Evolutionary conservation across 2,329 filamentous ascomycete species (phyloP), one percentile per base, ranked within the genome.

Genomic region (Aspergillus glaucus): DNA sequence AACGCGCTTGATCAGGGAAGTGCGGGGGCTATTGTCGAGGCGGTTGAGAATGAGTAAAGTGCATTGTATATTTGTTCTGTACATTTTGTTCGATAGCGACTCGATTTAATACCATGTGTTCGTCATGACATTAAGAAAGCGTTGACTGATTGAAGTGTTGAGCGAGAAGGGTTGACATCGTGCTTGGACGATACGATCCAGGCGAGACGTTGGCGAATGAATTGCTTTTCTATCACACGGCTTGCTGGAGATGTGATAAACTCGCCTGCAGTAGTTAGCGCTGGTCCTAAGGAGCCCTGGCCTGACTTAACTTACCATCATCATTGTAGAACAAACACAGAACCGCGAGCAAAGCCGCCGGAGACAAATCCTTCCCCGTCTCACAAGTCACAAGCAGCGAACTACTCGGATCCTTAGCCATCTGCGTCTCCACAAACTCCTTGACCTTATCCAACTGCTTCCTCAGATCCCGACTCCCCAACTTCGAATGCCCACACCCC

Each of bases 91-190:
- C 37, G 37, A 22, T 30, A 30, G 26, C 26, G 26, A 12, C 4
- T 30, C 47, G 34, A 48, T 34, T 41, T 53, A 32, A 41, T 44
- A 39, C 43, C 15, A 47, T 49, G 4, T 17, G n/a, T 19, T 17
- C n/a, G n/a, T 37, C 34, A 40, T 10, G 60, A 67, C 82, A 97
- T 92, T 45, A 97, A 71, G 61, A 88, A 95, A 48, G 87, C 87
- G 68, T 97, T 96, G 4, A 97, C 86, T 57, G 88, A 92, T 68
- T 96, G 91, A 34, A 97, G 72, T 0, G 91, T 96, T 19, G 87
- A 79, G 32, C 93, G 78, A 53, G 85, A 91, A 0, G 92, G 91
- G 63, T 94, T 95, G 2, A 85, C 86, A 56, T 86, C 83, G 1
- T 90, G 86, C 63, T 86, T 85, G 0, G 81, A 81, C 4, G 84